These are phyloP conservation scores for Aquilaria agallochum DNA, from an alignment of 441 rosid genomes.

Conservation along the genomic window DNA sequence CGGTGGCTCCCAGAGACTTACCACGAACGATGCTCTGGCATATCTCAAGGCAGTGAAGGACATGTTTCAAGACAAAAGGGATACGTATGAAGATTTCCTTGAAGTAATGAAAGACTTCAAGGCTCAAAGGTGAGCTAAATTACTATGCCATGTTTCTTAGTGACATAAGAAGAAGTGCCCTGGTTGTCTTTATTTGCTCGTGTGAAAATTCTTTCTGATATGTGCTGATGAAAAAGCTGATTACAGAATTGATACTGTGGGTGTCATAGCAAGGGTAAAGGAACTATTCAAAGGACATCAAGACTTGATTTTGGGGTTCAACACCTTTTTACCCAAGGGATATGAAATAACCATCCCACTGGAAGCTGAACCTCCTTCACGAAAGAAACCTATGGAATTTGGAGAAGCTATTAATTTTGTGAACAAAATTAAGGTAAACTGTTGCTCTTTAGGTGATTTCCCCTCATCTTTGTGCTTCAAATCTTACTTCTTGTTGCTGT, in stretches of 20 bases:
- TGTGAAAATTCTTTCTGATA: constrained; percentile 9
- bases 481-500: constrained; percentile 20
- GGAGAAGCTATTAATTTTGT: constrained; percentile 97
- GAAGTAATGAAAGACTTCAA: constrained; percentile 98
- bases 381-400: constrained; percentile 96
- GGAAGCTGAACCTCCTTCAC: constrained; percentile 76
- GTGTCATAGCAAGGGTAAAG: constrained; percentile 94
- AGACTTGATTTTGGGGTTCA: constrained; percentile 93
- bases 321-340: constrained; percentile 97
- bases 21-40: constrained; percentile 92
- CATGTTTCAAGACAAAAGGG: constrained; percentile 87
- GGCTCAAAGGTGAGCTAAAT: constrained; percentile 74
- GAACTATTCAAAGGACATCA: constrained; percentile 88
- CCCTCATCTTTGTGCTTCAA: constrained; percentile 13
- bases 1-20: constrained; percentile 66
- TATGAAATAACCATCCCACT: constrained; percentile 80
- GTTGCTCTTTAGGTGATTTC: constrained; percentile 11
- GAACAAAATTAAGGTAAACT: constrained; percentile 91
- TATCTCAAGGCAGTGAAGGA: constrained; percentile 96
- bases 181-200: background rate
- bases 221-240: constrained; percentile 14
- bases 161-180: background rate
- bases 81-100: constrained; percentile 92
- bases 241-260: constrained; percentile 84
- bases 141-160: constrained; percentile 2